Percentiles rank a stretch among this genome's conserved stretches.
phyloP scores from a whole-genome alignment of 768 basidiomycete genomes.

The Phylloporus scabripes region DNA sequence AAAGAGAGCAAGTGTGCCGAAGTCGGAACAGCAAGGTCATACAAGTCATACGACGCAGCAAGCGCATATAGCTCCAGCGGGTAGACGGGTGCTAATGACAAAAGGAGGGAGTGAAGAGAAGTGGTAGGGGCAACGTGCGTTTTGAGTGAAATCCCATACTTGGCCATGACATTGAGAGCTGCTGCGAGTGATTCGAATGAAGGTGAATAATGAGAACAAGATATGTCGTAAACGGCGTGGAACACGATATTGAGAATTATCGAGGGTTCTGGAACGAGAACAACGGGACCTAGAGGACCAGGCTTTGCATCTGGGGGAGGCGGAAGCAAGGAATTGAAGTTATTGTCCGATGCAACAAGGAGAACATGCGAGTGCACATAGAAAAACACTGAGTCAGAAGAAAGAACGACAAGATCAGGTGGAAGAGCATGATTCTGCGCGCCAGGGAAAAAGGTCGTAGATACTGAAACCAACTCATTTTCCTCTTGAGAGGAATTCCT shows the following conservation, averaged over 20 bases:
- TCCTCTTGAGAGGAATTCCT: slow-evolving; percentile 33
- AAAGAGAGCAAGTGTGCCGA: slow-evolving; percentile 73
- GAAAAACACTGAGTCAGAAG: slow-evolving; percentile 78
- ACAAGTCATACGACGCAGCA: slow-evolving; percentile 59
- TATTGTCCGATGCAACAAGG: slow-evolving; percentile 55
- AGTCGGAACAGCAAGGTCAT: slow-evolving; percentile 68
- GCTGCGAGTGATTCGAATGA: slow-evolving; percentile 51
- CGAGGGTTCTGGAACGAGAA: slow-evolving; percentile 57
- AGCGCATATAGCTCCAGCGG: slow-evolving; percentile 72
- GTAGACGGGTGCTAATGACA: slow-evolving; percentile 60
- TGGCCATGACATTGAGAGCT: slow-evolving; percentile 50
- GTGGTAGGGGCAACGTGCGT: slow-evolving; percentile 44
- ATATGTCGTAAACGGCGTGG: slow-evolving; percentile 66
- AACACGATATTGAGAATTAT: slow-evolving; percentile 65
- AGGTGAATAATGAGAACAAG: slow-evolving; percentile 72
- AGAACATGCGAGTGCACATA: slow-evolving; percentile 65
- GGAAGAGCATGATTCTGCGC: slow-evolving; percentile 51
- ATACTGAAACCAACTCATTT: slow-evolving; percentile 61
- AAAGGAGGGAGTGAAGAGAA: slow-evolving; percentile 53
- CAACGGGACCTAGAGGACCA: slow-evolving; percentile 46
- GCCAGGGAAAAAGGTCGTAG: slow-evolving; percentile 76
- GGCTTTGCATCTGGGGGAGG: slow-evolving; percentile 32
- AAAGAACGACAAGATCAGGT: slow-evolving; percentile 62
- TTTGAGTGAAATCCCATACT: slow-evolving; percentile 56
- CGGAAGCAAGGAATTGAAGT: slow-evolving; percentile 56